Percentiles rank a stretch among this genome's conserved stretches.
phyloP scores from a whole-genome alignment of 2,329 filamentous ascomycete genomes.

The Cladosporium cucumerinum region DNA sequence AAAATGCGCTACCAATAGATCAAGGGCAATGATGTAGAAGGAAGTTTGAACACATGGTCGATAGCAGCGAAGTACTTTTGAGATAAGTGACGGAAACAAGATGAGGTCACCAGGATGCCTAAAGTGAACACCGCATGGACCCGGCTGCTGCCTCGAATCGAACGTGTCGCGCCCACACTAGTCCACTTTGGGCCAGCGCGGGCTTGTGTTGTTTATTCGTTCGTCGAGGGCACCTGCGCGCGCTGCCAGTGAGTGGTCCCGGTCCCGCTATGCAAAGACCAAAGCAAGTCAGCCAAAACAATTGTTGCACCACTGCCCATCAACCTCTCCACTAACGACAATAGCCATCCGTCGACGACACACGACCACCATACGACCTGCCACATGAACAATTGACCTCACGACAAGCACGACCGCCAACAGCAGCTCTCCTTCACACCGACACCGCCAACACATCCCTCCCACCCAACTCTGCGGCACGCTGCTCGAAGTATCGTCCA shows the following conservation, averaged over 20 bases:
- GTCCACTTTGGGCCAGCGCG: not conserved
- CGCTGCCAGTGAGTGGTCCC: not conserved
- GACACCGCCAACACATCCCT: not conserved
- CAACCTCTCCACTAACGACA: not conserved
- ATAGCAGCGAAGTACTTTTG: not conserved
- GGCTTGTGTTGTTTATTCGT: slow-evolving; percentile 1
- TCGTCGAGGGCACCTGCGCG: not conserved
- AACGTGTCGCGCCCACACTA: not conserved
- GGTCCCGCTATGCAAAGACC: not conserved
- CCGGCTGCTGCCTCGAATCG: not conserved
- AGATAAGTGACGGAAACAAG: not conserved
- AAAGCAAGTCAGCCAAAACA: not conserved
- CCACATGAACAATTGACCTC: not conserved
- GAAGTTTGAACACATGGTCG: not conserved
- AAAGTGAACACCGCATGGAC: not conserved
- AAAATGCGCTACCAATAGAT: not conserved
- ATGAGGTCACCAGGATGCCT: not conserved
- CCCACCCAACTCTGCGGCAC: not conserved
- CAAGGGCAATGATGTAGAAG: not conserved
- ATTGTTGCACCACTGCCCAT: not conserved
- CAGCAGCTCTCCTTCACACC: not conserved
- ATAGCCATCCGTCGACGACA: not conserved
- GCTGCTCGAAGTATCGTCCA: not conserved
- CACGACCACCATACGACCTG: not conserved
- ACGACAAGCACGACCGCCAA: not conserved